A percentile compares a stretch with the other conserved stretches of the same genome.
phyloP scores from a whole-genome alignment of 2,329 filamentous ascomycete species.

The Aspergillus cejpii region DNA sequence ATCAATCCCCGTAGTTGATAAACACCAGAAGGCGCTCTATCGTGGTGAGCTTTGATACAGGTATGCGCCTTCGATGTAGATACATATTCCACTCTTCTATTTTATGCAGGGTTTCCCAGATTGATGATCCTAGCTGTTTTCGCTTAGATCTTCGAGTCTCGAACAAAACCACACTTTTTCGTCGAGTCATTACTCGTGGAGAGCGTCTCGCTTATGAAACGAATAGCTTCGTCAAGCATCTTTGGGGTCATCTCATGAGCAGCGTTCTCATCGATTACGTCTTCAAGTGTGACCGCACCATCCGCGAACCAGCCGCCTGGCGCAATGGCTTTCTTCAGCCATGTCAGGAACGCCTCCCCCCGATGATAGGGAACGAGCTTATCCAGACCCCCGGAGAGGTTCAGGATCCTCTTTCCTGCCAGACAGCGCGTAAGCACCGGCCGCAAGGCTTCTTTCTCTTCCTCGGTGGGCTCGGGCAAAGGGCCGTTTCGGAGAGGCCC shows the following conservation, averaged over 20 bases:
- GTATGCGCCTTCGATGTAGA: too few relatives aligned
- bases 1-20: too few relatives aligned
- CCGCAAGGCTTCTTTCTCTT: slow-evolving; percentile 40
- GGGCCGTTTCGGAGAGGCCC: slow-evolving; percentile 25
- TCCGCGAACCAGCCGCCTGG: slow-evolving; percentile 46
- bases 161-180: slow-evolving; percentile 25
- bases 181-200: slow-evolving; percentile 20
- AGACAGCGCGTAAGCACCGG: slow-evolving; percentile 40
- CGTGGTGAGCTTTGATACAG: too few relatives aligned
- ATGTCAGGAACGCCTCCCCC: slow-evolving; percentile 51
- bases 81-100: too few relatives aligned
- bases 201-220: slow-evolving; percentile 47
- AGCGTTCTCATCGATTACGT: slow-evolving; percentile 51
- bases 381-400: slow-evolving; percentile 50
- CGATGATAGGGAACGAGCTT: slow-evolving; percentile 56
- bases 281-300: slow-evolving; percentile 48
- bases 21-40: too few relatives aligned
- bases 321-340: slow-evolving; percentile 46
- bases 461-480: slow-evolving; percentile 35
- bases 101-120: too few relatives aligned
- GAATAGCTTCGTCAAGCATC: slow-evolving; percentile 52
- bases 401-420: slow-evolving; percentile 50
- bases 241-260: slow-evolving; percentile 53
- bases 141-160: slow-evolving; percentile 29
- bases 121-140: not conserved